Conservation (phyloP, 331 rosid genomes). For the Ulmus americana region DNA sequence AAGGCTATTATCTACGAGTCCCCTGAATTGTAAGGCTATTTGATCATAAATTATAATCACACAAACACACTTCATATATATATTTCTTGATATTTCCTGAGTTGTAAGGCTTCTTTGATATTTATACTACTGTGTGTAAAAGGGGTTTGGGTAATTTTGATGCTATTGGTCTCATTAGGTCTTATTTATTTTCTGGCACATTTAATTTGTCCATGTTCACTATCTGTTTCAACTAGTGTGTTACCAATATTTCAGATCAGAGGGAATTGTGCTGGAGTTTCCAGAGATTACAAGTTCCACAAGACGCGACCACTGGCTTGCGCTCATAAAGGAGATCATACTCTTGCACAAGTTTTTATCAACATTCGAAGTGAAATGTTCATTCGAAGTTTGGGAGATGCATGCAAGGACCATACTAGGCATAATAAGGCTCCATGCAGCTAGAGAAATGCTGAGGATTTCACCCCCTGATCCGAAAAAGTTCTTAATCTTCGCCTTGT, state of each 20-base stretch:
- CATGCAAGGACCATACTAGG: constrained; percentile 82
- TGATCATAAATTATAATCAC: too few species aligned
- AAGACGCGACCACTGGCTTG: constrained; percentile 94
- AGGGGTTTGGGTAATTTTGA: too few species aligned
- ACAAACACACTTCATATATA: too few species aligned
- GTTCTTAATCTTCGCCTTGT: constrained; percentile 74
- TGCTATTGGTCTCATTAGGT: too few species aligned
- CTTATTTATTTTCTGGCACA: too few species aligned
- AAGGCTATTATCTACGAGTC: constrained; percentile 74
- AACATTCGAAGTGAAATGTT: constrained; percentile 39
- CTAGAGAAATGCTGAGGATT: constrained; percentile 82
- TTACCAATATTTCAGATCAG: constrained; percentile 47
- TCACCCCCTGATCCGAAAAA: constrained; percentile 81
- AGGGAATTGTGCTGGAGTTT: constrained; percentile 67
- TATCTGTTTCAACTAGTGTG: neutral
- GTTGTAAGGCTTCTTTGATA: constrained; percentile 1
- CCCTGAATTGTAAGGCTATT: constrained; percentile 49
- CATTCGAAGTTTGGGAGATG: constrained; percentile 67
- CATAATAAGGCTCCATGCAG: constrained; percentile 80
- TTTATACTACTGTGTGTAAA: too few species aligned
- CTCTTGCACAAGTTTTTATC: constrained; percentile 59
- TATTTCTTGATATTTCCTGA: too few species aligned
- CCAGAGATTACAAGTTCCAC: constrained; percentile 90
- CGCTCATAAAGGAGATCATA: constrained; percentile 63
- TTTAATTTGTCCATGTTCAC: too few species aligned